Percentiles rank a stretch among this genome's conserved stretches.
phyloP scores from a whole-genome alignment of 805 yeast species.

The Scheffersomyces coipomensis region DNA sequence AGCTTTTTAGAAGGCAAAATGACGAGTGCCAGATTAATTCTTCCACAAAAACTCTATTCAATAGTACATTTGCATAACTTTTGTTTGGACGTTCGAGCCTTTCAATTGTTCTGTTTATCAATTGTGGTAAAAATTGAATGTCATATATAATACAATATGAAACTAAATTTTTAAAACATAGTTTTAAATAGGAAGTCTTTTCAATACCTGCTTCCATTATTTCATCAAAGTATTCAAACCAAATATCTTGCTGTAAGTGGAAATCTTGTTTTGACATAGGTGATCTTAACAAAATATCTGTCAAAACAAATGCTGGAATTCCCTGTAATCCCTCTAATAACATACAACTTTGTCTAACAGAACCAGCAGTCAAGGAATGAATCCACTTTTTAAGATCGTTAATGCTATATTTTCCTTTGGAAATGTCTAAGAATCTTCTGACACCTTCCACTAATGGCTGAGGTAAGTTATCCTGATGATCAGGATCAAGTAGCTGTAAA shows the following conservation, averaged over 20 bases:
- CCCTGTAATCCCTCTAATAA: slow-evolving; percentile 22
- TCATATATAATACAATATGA: slow-evolving; percentile 25
- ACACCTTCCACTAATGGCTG: neutral
- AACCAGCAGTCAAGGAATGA: slow-evolving; percentile 26
- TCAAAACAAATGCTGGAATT: slow-evolving; percentile 38
- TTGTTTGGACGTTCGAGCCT: slow-evolving; percentile 15
- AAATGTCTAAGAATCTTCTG: neutral
- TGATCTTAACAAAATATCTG: slow-evolving; percentile 38
- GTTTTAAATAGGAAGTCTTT: slow-evolving; percentile 15
- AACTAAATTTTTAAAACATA: slow-evolving; percentile 24
- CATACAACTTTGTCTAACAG: slow-evolving; percentile 30
- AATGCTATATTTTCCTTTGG: neutral
- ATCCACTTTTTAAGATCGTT: slow-evolving; percentile 26
- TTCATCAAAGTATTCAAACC: slow-evolving; percentile 24
- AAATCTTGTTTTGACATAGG: slow-evolving; percentile 31
- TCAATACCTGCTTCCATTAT: slow-evolving; percentile 20
- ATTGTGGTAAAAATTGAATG: slow-evolving; percentile 15
- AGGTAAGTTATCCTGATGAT: neutral
- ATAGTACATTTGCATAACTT: slow-evolving; percentile 19
- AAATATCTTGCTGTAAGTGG: slow-evolving; percentile 34
- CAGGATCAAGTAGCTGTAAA: neutral
- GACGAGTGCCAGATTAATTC: slow-evolving; percentile 27
- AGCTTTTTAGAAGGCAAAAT: slow-evolving; percentile 8
- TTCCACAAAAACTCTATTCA: slow-evolving; percentile 20
- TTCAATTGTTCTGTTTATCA: slow-evolving; percentile 16